Evolutionary conservation across 257 asterid species (phyloP).

Genomic region (Solanum ossicruentum): DNA sequence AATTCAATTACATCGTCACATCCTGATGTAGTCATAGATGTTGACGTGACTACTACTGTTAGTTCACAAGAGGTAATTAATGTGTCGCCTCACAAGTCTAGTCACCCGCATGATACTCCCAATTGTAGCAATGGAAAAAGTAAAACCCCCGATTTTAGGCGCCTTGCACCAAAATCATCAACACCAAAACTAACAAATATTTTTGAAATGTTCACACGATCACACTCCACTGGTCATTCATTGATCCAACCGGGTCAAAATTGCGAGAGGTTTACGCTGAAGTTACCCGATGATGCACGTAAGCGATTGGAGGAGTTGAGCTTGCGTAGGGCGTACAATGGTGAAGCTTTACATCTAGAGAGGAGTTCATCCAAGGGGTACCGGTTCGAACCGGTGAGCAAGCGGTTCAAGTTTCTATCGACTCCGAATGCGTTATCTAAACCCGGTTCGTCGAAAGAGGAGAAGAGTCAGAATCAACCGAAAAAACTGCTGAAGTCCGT

Average conservation of each 20-base stretch:
- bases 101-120: background rate
- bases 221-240: conserved; percentile 25
- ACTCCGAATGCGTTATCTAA: conserved; percentile 3
- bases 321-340: conserved; percentile 4
- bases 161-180: background rate
- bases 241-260: conserved; percentile 9
- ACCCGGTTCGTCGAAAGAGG: background rate
- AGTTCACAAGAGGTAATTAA: background rate
- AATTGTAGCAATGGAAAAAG: background rate
- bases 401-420: background rate
- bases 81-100: background rate
- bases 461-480: background rate
- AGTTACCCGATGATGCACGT: conserved; percentile 17
- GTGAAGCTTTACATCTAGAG: background rate
- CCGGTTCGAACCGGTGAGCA: background rate
- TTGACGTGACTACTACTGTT: background rate
- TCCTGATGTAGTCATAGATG: background rate
- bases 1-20: background rate
- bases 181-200: background rate
- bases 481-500: conserved; percentile 8
- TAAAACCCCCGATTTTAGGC: background rate
- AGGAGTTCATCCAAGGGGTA: conserved; percentile 16
- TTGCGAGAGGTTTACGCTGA: conserved; percentile 20
- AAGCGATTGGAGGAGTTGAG: conserved; percentile 4
- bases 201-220: background rate